Evolutionary conservation across 176 grass and related monocot genomes (phyloP).

Genomic region (Musa itinerans): DNA sequence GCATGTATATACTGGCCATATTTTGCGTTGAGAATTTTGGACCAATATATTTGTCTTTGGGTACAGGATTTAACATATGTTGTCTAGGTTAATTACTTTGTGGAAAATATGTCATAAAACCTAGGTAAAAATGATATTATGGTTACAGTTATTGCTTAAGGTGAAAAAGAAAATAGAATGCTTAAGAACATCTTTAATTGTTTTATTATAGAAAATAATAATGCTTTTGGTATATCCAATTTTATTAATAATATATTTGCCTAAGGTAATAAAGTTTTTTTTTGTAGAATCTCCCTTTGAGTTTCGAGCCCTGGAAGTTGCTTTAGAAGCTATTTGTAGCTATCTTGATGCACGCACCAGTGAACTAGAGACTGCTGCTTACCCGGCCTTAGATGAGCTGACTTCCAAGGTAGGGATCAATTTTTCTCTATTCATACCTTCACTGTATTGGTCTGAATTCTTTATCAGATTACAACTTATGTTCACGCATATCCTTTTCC

Average conservation of each 20-base stretch:
- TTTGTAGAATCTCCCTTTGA: constrained; percentile 26
- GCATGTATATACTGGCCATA: too few relatives aligned
- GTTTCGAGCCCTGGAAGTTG: constrained; percentile 24
- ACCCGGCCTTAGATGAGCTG: constrained; percentile 25
- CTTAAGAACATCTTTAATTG: too few relatives aligned
- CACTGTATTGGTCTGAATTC: not conserved
- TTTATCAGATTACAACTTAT: not conserved
- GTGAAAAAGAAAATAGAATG: too few relatives aligned
- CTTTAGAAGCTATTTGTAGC: constrained; percentile 30
- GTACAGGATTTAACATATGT: too few relatives aligned
- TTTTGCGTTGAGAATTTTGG: too few relatives aligned
- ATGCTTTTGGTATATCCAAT: too few relatives aligned
- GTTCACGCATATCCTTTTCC: not conserved
- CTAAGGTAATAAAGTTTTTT: not conserved
- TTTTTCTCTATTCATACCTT: not conserved
- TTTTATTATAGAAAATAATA: too few relatives aligned
- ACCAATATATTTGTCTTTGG: too few relatives aligned
- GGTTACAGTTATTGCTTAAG: too few relatives aligned
- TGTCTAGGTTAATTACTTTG: too few relatives aligned
- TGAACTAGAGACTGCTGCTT: constrained; percentile 24
- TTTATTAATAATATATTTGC: not conserved
- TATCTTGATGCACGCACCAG: constrained; percentile 19
- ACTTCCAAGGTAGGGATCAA: constrained; percentile 13
- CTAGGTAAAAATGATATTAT: too few relatives aligned
- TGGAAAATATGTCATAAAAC: too few relatives aligned